Conservation (phyloP, 495 filamentous ascomycete species). For the Daldinia bambusicola region DNA sequence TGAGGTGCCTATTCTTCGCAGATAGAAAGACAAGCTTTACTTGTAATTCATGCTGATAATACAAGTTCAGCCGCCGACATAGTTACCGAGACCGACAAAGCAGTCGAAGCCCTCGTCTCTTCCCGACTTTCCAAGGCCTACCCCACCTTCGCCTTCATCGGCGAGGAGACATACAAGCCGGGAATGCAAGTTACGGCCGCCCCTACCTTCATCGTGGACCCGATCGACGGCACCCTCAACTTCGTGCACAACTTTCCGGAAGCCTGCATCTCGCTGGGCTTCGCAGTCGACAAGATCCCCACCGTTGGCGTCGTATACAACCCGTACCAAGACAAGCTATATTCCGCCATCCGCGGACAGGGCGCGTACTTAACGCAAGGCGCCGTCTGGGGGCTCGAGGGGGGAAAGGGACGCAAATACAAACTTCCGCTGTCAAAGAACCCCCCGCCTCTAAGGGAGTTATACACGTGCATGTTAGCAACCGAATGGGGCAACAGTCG, state of each 20-base stretch:
- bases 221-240: constrained; percentile 90
- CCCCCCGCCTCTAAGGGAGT: constrained; percentile 61
- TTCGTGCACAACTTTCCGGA: constrained; percentile 85
- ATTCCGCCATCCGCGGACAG: constrained; percentile 73
- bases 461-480: constrained; percentile 71
- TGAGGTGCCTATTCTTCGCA: too few relatives aligned
- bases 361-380: constrained; percentile 70
- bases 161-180: constrained; percentile 85
- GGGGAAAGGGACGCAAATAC: constrained; percentile 41
- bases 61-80: constrained; percentile 74
- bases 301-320: constrained; percentile 87
- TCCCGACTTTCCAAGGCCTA: constrained; percentile 69
- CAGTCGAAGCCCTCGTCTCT: constrained; percentile 80
- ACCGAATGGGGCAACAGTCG: constrained; percentile 84
- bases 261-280: constrained; percentile 84
- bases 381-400: constrained; percentile 46
- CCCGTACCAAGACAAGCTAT: constrained; percentile 75
- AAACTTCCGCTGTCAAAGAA: constrained; percentile 68
- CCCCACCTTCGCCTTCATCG: constrained; percentile 78
- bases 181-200: constrained; percentile 68
- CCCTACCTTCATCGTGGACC: constrained; percentile 90
- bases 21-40: too few relatives aligned
- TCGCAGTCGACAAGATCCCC: constrained; percentile 70
- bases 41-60: not conserved
- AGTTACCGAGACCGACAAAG: constrained; percentile 87